Evolutionary conservation across 1,284 basidiomycete genomes (phyloP), one percentile per base, ranked within the genome.

Genomic region (Fomitopsis palustris): DNA sequence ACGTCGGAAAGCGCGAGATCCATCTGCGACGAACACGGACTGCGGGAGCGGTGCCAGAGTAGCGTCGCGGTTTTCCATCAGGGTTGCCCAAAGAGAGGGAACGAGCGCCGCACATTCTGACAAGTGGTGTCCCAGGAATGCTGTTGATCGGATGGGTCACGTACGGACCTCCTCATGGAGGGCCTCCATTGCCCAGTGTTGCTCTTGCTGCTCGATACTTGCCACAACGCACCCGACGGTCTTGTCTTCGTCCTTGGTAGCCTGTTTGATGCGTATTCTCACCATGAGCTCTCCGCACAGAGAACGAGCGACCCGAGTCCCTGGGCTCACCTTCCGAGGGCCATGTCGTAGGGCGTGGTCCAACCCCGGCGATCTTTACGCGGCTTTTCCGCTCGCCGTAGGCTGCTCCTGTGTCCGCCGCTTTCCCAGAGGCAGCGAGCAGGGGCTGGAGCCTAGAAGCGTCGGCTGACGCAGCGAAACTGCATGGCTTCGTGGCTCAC

Each of bases 381-480:
- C 66, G 66, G 64, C 66, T 75, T 77, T n/a, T 72, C 74, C 57
- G 75, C 74, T 74, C 70, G 71, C 79, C 78, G 79, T 78, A 76
- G 78, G 72, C 74, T 74, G 72, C 75, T 51, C 55, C 52, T 55
- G 52, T 59, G 53, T 60, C 45, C 52, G 63, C 55, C 67, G 65
- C 67, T 66, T 64, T 59, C 63, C 64, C 69, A 69, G 63, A 59
- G 65, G 67, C 64, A 65, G 66, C 55, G 55, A 56, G 45, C 54
- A 60, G 63, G 66, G 73, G 72, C 58, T 71, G 75, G 67, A 63
- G 71, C 67, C 75, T 69, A 75, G 65, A 80, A 81, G 78, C 75
- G 76, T 74, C 72, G 78, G 76, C 72, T 73, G 68, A 70, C 77
- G 77, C 78, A 77, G 73, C 72, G 72, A 79, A 78, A 79, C 72